phyloP scores from a whole-genome alignment of 75 land plant genomes.

The Pinus albicaulis region DNA sequence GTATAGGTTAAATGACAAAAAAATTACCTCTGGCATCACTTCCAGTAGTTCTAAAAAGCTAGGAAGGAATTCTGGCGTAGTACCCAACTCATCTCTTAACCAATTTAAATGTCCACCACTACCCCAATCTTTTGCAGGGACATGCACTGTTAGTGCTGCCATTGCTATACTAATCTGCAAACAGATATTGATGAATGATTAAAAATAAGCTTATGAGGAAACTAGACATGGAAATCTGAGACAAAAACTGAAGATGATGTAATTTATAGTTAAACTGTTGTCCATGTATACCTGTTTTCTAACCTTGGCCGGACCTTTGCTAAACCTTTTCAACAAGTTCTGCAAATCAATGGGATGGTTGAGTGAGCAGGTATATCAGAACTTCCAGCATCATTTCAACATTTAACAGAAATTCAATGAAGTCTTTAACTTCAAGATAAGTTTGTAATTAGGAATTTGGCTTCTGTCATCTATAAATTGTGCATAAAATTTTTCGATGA shows the following conservation, averaged over 20 bases:
- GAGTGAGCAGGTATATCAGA: neutral
- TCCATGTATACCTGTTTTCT: slow-evolving; percentile 77
- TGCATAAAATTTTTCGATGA: no score
- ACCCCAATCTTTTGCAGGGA: slow-evolving; percentile 92
- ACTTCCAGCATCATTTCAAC: neutral
- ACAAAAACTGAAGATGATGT: no score
- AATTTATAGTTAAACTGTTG: no score
- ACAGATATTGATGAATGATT: neutral
- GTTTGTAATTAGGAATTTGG: no score
- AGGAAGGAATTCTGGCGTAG: slow-evolving; percentile 61
- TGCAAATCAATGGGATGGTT: slow-evolving; percentile 20
- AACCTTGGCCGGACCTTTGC: slow-evolving; percentile 80
- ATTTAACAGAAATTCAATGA: neutral
- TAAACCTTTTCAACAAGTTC: slow-evolving; percentile 71
- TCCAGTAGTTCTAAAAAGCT: slow-evolving; percentile 77
- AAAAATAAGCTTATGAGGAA: neutral
- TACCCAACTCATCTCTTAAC: slow-evolving; percentile 75
- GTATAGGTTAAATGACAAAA: neutral
- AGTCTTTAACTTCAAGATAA: no score
- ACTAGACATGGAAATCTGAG: neutral
- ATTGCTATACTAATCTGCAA: slow-evolving; percentile 70
- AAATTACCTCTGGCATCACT: slow-evolving; percentile 84
- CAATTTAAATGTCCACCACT: slow-evolving; percentile 81
- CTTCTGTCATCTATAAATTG: no score
- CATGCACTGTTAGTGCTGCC: slow-evolving; percentile 88